Base-by-base conservation (phyloP, 768 basidiomycete genomes). In the Rhizopogon roseolus region DNA sequence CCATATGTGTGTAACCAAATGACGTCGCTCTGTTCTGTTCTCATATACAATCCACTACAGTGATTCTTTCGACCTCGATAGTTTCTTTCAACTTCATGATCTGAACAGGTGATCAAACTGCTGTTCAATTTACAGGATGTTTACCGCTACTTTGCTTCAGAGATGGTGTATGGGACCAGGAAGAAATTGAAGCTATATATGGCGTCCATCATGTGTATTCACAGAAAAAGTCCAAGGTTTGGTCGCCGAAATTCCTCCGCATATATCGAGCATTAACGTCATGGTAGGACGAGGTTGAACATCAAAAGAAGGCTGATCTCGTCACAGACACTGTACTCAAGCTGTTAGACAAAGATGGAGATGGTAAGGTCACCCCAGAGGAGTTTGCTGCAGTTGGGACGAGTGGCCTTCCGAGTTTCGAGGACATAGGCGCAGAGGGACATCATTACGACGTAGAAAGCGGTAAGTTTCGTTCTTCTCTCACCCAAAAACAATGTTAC, bases 51-150 rank as follows among this genome's bases (percentile, higher is more conserved):
- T 29, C n/a, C 50, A 28, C 13, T 53, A 17, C 63, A 93, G 92
- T 54, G 89, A 93, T 65, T 81, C 83, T 39, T 96, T 91, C 60
- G 93, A 88, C 63, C 72, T 82, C 41, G 77, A 84, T 61, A 90
- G 92, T 67, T 99, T 99, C 82, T 96, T 97, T 80, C 85, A 89
- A 56, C 75, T 99, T 11, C 96, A 99, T 71, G 96, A 99, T 72
- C 76, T 99, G 54, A 85, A 98, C 71, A 74, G 84, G 88, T 87
- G 56, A 58, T 79, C 64, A 27, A 25, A 34, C 39, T 41, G 50
- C 10, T 36, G 34, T 38, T 38, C 36, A 8, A 14, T 16, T 5
- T 5, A 19, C 6, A 36, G 9, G 13, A 6, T 34, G 16, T 25
- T 25, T 37, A 41, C 28, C 38, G n/a, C 22, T 17, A 13, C 8